Evolutionary conservation across 2,329 filamentous ascomycete genomes (phyloP).

Genomic region (Alternaria sp.): DNA sequence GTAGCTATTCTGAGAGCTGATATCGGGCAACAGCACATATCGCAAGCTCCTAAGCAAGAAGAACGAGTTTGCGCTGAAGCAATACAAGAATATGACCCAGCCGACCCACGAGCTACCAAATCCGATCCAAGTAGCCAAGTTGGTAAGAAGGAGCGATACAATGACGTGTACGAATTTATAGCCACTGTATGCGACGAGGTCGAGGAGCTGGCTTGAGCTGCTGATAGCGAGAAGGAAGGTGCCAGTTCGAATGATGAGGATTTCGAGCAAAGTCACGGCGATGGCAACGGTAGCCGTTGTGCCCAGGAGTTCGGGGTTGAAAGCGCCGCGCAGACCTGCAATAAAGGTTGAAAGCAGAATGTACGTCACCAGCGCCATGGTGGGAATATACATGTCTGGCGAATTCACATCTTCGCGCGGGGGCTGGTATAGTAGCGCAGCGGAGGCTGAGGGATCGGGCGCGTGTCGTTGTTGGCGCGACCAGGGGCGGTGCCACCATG

Average conservation of each 20-base stretch:
- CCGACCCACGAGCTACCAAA: slow-evolving; percentile 89
- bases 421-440: slow-evolving; percentile 71
- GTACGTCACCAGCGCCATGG: slow-evolving; percentile 98
- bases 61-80: slow-evolving; percentile 91
- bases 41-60: slow-evolving; percentile 94
- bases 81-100: slow-evolving; percentile 90
- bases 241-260: slow-evolving; percentile 87
- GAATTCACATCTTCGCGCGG: slow-evolving; percentile 96
- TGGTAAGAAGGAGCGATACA: slow-evolving; percentile 80
- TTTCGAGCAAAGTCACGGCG: slow-evolving; percentile 85
- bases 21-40: slow-evolving; percentile 91
- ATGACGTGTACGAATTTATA: slow-evolving; percentile 99
- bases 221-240: slow-evolving; percentile 94
- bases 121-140: slow-evolving; percentile 68
- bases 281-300: slow-evolving; percentile 87
- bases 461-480: slow-evolving; percentile 82
- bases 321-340: slow-evolving; percentile 87
- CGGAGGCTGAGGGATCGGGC: slow-evolving; percentile 24
- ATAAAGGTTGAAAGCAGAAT: slow-evolving; percentile 92
- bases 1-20: slow-evolving; percentile 33
- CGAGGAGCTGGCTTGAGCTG: slow-evolving; percentile 91
- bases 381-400: slow-evolving; percentile 98
- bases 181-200: slow-evolving; percentile 93
- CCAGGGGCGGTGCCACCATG: slow-evolving; percentile 98
- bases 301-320: slow-evolving; percentile 92